A percentile compares a stretch with the other conserved stretches of the same genome.
Conservation (phyloP, 1,284 basidiomycete genomes). For the Cerrena zonata region DNA sequence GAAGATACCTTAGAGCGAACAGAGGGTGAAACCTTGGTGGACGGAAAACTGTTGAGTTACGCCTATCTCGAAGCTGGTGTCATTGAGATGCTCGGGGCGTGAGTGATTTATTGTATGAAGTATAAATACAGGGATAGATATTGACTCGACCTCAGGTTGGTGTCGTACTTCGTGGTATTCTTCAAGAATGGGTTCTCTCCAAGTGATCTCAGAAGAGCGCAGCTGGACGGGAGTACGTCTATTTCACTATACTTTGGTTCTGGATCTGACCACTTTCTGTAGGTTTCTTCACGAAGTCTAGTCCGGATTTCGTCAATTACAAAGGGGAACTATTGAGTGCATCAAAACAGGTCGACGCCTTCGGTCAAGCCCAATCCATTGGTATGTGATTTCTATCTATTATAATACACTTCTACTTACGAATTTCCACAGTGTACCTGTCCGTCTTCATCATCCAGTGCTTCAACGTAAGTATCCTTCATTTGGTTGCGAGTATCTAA, state of each 20-base stretch:
- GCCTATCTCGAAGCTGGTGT: conserved; percentile 63
- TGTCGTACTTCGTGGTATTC: conserved; percentile 64
- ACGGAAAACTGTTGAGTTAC: conserved; percentile 58
- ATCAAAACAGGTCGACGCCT: conserved; percentile 48
- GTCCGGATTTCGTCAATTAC: conserved; percentile 52
- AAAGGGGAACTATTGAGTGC: conserved; percentile 43
- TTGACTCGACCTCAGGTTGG: conserved; percentile 32
- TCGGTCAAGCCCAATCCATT: conserved; percentile 58
- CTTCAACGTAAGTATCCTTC: conserved; percentile 48
- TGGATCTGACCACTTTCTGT: not conserved
- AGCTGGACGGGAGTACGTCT: conserved; percentile 36
- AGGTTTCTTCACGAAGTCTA: conserved; percentile 45
- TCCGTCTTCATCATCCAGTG: conserved; percentile 65
- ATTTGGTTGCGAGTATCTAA: not conserved
- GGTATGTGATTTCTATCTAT: conserved; percentile 27
- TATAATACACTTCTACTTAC: conserved; percentile 1
- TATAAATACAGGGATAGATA: not conserved
- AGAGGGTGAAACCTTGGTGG: conserved; percentile 57
- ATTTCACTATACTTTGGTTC: not conserved
- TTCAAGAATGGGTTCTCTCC: conserved; percentile 59
- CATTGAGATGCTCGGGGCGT: conserved; percentile 50
- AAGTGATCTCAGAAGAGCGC: conserved; percentile 46
- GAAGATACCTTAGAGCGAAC: conserved; percentile 47
- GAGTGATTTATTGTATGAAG: conserved; percentile 20
- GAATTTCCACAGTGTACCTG: conserved; percentile 42